Percentiles rank a stretch among this genome's conserved stretches.
These are phyloP conservation scores for Scenedesmus sp. DNA, from an alignment of 163 green algal species.

Conservation along the genomic window DNA sequence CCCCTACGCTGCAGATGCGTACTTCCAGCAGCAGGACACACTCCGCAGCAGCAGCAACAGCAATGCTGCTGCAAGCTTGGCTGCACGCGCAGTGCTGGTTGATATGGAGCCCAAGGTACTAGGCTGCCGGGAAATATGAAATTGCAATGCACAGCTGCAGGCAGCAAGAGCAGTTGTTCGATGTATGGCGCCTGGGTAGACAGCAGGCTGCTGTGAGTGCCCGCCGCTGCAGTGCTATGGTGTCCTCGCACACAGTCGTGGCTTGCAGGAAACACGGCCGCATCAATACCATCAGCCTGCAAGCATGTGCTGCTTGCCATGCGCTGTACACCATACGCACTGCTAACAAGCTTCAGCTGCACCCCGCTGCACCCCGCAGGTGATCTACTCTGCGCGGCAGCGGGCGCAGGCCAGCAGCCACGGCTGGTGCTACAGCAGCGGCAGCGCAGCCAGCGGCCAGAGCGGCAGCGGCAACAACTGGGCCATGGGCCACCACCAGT, in stretches of 20 bases:
- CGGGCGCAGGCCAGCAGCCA: slow-evolving; percentile 13
- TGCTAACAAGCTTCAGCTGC: neutral
- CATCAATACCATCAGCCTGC: neutral
- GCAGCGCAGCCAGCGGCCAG: slow-evolving; percentile 61
- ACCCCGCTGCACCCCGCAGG: slow-evolving; percentile 46
- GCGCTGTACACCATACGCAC: neutral
- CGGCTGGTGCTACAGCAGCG: slow-evolving; percentile 67
- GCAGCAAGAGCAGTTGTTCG: neutral
- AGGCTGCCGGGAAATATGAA: neutral
- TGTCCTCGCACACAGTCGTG: no score
- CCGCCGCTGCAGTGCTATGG: no score
- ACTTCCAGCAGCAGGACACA: slow-evolving; percentile 63
- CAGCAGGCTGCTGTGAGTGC: no score
- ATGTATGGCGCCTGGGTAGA: no score
- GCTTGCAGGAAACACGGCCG: neutral
- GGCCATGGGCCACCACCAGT: slow-evolving; percentile 80
- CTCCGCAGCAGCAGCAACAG: neutral
- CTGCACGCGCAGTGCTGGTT: slow-evolving; percentile 80
- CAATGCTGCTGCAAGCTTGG: neutral
- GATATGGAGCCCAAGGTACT: slow-evolving; percentile 91
- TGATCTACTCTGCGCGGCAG: slow-evolving; percentile 57
- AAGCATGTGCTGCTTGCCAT: neutral
- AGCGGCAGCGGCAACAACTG: slow-evolving; percentile 91
- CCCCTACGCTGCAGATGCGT: slow-evolving; percentile 56
- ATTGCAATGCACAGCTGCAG: neutral